Conservation (phyloP, 2,329 filamentous ascomycete genomes). For the Ophiostoma himal-ulmi region DNA sequence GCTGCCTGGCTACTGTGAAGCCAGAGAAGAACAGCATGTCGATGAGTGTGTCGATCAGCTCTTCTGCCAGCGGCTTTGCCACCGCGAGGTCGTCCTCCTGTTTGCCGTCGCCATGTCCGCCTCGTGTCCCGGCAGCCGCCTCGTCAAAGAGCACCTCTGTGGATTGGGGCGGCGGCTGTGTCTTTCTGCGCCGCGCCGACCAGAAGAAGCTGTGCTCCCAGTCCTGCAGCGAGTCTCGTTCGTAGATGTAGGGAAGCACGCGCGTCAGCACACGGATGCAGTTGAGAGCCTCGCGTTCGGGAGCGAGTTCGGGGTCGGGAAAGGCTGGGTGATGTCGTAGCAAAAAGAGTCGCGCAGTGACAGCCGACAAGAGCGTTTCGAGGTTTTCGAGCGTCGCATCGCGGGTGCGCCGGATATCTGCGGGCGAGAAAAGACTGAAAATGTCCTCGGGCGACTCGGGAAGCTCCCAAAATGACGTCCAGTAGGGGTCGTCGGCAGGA, state of each 20-base stretch:
- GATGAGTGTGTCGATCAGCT: conserved; percentile 82
- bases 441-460: conserved; percentile 94
- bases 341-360: conserved; percentile 75
- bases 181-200: conserved; percentile 59
- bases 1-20: conserved; percentile 72
- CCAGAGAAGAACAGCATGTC: conserved; percentile 89
- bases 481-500: conserved; percentile 81
- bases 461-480: conserved; percentile 97
- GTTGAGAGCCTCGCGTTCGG: conserved; percentile 84
- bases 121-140: conserved; percentile 40
- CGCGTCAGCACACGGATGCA: conserved; percentile 88
- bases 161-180: conserved; percentile 57
- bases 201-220: conserved; percentile 98
- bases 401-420: conserved; percentile 80
- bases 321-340: conserved; percentile 87
- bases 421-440: conserved; percentile 88
- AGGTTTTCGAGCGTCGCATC: conserved; percentile 81
- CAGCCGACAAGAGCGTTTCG: conserved; percentile 77
- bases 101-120: conserved; percentile 49
- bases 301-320: conserved; percentile 77
- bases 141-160: conserved; percentile 83
- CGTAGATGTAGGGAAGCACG: conserved; percentile 84
- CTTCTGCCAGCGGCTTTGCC: conserved; percentile 81
- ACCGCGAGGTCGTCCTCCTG: conserved; percentile 59
- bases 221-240: conserved; percentile 69